Evolutionary conservation across 2,329 filamentous ascomycete species (phyloP).

Genomic region (Colletotrichum sidae): DNA sequence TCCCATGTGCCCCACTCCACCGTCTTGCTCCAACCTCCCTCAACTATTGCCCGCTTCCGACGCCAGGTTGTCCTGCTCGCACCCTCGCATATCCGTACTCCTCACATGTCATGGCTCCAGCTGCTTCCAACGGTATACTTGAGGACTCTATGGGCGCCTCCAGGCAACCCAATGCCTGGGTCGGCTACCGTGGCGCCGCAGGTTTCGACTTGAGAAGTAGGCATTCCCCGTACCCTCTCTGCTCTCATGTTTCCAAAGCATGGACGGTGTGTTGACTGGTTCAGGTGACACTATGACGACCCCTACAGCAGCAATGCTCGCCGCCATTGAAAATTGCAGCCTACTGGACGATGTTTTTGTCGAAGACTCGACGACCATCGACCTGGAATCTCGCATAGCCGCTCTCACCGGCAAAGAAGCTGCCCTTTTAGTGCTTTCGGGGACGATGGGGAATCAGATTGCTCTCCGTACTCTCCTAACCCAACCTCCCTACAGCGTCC

Average conservation of each 20-base stretch:
- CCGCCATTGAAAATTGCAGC: slow-evolving; percentile 78
- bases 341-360: slow-evolving; percentile 86
- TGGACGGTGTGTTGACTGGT: neutral
- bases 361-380: slow-evolving; percentile 82
- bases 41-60: neutral
- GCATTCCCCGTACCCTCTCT: slow-evolving; percentile 18
- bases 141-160: neutral
- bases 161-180: slow-evolving; percentile 45
- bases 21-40: neutral
- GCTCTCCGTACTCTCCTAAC: slow-evolving; percentile 81
- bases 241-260: neutral
- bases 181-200: slow-evolving; percentile 51
- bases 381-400: slow-evolving; percentile 81
- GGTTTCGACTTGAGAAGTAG: slow-evolving; percentile 55
- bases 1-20: slow-evolving; percentile 15
- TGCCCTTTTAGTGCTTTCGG: slow-evolving; percentile 84
- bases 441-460: slow-evolving; percentile 95
- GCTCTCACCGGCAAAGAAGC: slow-evolving; percentile 79
- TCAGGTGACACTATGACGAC: slow-evolving; percentile 72
- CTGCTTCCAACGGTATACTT: slow-evolving; percentile 1
- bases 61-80: neutral
- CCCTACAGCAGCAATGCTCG: slow-evolving; percentile 84
- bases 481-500: slow-evolving; percentile 82
- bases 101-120: slow-evolving; percentile 16
- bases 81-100: neutral